Percentiles rank a stretch among this genome's conserved stretches.
These are phyloP conservation scores for Allium sativum DNA, from an alignment of 106 monocot genomes.

Conservation along the genomic window DNA sequence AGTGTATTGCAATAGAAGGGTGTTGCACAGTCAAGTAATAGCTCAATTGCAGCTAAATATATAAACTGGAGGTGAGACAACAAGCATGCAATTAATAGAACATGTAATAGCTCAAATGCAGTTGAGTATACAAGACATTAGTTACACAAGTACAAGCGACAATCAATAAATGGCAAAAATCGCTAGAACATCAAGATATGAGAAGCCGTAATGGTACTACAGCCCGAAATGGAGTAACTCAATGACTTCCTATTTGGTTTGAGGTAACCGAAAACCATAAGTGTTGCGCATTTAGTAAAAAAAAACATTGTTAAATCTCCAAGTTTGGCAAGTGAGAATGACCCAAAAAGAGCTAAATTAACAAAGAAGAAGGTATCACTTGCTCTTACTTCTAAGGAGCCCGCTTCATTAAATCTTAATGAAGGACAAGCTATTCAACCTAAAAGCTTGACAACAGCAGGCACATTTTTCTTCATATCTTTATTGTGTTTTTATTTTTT, in stretches of 20 bases:
- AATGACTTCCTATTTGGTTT: constrained; percentile 59
- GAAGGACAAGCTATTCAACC: constrained; percentile 63
- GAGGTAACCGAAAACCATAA: constrained; percentile 36
- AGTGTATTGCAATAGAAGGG: too few species aligned
- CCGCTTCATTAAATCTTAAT: constrained; percentile 67
- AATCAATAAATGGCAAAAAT: too few species aligned
- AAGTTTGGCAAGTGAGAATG: constrained; percentile 5
- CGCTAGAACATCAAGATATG: constrained; percentile 47
- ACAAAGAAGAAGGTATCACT: constrained; percentile 37
- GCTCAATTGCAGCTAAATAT: too few species aligned
- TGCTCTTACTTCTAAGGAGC: constrained; percentile 62
- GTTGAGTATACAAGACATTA: too few species aligned
- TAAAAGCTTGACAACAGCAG: constrained; percentile 74
- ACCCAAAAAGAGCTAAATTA: constrained; percentile 11
- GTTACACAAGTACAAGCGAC: too few species aligned
- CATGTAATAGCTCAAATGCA: too few species aligned
- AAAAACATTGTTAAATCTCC: constrained; percentile 6
- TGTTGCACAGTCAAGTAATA: too few species aligned
- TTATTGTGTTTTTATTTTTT: not conserved
- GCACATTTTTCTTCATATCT: constrained; percentile 14
- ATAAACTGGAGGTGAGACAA: too few species aligned
- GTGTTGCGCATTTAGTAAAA: constrained; percentile 9
- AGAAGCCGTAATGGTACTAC: constrained; percentile 15
- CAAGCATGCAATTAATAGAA: too few species aligned
- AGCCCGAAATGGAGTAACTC: constrained; percentile 31